Percentiles rank a stretch among this genome's conserved stretches.
phyloP scores from a whole-genome alignment of 176 grass and related monocot species.

The Ampelocalamus luodianensis region DNA sequence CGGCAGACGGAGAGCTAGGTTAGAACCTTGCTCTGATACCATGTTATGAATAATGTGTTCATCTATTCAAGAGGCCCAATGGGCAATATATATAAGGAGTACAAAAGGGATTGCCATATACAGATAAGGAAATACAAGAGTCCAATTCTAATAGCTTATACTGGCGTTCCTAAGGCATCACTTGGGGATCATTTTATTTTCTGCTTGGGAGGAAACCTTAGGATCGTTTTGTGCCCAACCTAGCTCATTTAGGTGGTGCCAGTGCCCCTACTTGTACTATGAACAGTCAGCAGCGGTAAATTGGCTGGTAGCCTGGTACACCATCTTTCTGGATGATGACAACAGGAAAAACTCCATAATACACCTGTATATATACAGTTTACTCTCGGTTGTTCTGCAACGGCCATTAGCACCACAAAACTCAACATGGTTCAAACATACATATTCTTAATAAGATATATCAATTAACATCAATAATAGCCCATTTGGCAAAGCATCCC shows the following conservation, averaged over 20 bases:
- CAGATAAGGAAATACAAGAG: no score
- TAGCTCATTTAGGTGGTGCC: not conserved
- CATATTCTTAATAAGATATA: not conserved
- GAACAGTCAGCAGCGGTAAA: not conserved
- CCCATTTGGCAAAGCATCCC: not conserved
- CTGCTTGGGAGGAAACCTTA: not conserved
- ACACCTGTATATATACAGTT: no score
- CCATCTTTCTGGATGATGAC: not conserved
- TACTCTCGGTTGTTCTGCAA: no score
- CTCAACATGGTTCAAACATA: not conserved
- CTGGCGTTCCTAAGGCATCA: conserved; percentile 83
- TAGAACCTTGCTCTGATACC: no score
- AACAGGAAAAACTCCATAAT: not conserved
- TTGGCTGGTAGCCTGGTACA: not conserved
- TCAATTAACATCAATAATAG: not conserved
- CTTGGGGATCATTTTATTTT: no score
- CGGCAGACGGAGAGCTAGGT: no score
- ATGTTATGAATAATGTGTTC: no score
- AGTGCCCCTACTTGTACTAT: not conserved
- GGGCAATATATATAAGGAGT: no score
- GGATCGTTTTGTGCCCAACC: not conserved
- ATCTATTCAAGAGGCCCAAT: no score
- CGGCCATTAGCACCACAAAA: not conserved
- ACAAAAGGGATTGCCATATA: no score
- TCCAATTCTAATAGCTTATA: no score